phyloP scores from a whole-genome alignment of 371 early-diverging fungal genomes.

The Mortierella sp. region DNA sequence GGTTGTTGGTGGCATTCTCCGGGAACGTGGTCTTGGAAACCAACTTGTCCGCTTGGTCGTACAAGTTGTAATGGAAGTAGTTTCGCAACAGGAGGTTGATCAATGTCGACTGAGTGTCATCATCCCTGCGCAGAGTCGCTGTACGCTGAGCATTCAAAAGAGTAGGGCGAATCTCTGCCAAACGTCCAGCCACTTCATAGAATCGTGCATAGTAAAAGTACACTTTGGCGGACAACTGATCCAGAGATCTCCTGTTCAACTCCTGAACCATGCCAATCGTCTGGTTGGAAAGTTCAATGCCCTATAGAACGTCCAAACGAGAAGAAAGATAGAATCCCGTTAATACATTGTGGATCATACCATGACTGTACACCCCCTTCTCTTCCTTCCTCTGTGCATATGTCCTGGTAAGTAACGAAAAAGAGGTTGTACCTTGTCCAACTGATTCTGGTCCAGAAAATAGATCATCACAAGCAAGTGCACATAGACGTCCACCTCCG shows the following conservation, averaged over 20 bases:
- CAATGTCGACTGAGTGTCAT: constrained; percentile 88
- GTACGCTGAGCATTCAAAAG: constrained; percentile 90
- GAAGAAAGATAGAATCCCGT: background rate
- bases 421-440: constrained; percentile 65
- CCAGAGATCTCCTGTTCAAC: constrained; percentile 90
- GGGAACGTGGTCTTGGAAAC: constrained; percentile 94
- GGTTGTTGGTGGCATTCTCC: constrained; percentile 90
- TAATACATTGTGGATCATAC: too few species aligned
- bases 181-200: constrained; percentile 77
- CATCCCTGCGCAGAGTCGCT: constrained; percentile 90
- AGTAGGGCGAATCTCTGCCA: constrained; percentile 82
- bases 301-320: constrained; percentile 57
- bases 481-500: constrained; percentile 91
- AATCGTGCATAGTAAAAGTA: constrained; percentile 94
- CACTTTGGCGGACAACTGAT: constrained; percentile 88
- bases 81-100: constrained; percentile 90
- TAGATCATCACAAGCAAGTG: constrained; percentile 81
- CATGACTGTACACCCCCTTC: too few species aligned
- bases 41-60: constrained; percentile 96
- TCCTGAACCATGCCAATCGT: constrained; percentile 69
- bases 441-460: constrained; percentile 82
- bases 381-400: too few species aligned
- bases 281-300: constrained; percentile 71
- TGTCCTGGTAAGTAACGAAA: too few species aligned
- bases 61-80: constrained; percentile 91